phyloP scores from a whole-genome alignment of 169 alveolate genomes.

The Plasmodium fragile region DNA sequence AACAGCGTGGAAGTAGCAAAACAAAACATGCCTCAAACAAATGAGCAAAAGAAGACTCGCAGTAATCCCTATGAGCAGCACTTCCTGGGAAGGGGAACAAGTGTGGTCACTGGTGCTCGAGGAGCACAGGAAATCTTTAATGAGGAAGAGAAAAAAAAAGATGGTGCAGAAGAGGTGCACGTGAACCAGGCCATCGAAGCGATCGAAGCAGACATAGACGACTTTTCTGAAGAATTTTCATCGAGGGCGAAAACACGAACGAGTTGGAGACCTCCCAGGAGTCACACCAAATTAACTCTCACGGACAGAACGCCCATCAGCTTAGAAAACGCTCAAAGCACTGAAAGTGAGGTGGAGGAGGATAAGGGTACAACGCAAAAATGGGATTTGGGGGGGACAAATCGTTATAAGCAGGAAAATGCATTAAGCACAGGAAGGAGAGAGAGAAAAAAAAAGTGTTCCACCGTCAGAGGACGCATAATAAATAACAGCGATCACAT shows the following conservation, averaged over 20 bases:
- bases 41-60: background rate
- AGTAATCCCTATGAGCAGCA: conserved; percentile 18
- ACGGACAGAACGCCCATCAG: background rate
- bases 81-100: background rate
- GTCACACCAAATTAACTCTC: background rate
- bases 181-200: background rate
- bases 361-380: background rate
- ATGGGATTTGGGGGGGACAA: background rate
- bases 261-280: background rate
- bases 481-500: background rate
- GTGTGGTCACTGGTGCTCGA: background rate
- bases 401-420: conserved; percentile 23
- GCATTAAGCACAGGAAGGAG: conserved; percentile 21
- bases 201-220: background rate
- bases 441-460: conserved; percentile 15
- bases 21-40: background rate
- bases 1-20: background rate
- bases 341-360: background rate
- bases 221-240: background rate
- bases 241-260: background rate
- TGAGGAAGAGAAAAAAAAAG: background rate
- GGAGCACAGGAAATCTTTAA: background rate
- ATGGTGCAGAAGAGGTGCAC: background rate
- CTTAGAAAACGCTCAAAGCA: background rate
- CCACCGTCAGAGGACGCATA: background rate